Evolutionary conservation across 176 grass and related monocot species (phyloP).

Genomic region (Carex parvula): DNA sequence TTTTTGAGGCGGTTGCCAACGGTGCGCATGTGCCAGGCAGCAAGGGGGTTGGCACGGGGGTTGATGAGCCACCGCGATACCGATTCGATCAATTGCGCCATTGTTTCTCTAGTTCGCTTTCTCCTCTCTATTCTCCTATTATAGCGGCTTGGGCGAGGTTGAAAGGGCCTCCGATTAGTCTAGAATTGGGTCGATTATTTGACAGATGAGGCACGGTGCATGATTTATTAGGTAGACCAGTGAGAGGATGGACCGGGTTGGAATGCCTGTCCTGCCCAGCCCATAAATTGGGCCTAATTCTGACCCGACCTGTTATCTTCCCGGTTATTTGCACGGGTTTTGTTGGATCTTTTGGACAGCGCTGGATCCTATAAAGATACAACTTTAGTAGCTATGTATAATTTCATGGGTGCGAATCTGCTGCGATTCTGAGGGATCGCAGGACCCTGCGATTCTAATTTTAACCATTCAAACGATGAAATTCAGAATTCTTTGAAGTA

Average conservation of each 20-base stretch:
- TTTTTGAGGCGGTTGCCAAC: conserved; percentile 72
- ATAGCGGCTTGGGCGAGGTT: conserved; percentile 10
- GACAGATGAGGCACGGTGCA: background rate
- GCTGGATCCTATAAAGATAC: too few species aligned
- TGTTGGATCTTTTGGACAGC: too few species aligned
- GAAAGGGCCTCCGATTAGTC: background rate
- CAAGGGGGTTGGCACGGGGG: conserved; percentile 75
- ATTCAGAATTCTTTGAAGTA: too few species aligned
- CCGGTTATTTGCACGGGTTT: too few species aligned
- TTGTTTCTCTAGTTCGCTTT: background rate
- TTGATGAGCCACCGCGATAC: conserved; percentile 62
- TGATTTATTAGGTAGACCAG: background rate
- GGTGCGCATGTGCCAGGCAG: conserved; percentile 60
- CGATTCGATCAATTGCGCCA: conserved; percentile 18
- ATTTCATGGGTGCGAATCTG: too few species aligned
- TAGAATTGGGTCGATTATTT: background rate
- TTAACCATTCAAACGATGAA: too few species aligned
- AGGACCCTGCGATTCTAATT: too few species aligned
- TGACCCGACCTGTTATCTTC: too few species aligned
- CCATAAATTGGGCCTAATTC: too few species aligned
- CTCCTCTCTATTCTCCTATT: background rate
- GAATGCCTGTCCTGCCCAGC: too few species aligned
- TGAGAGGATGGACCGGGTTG: background rate
- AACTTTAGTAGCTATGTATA: too few species aligned
- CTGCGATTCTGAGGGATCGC: too few species aligned